Evolutionary conservation across 805 yeast species (phyloP), one percentile per base, ranked within the genome.

Genomic region (Torulaspora quercuum): DNA sequence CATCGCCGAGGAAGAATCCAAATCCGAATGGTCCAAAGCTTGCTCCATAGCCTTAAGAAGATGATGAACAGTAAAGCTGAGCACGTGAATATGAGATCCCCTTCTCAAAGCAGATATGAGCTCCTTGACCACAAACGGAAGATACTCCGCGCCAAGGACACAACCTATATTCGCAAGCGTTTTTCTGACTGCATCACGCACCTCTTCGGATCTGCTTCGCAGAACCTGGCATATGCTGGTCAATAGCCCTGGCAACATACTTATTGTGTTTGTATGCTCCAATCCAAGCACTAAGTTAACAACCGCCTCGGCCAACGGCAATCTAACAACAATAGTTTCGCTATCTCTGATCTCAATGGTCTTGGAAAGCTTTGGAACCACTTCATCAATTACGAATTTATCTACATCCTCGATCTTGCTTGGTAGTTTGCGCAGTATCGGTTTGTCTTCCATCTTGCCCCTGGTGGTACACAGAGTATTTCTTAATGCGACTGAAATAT

Each of bases 71-170:
- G 97, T 85, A 63, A 68, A 92, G 53, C 96, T 87, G 50, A 92
- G 73, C 41, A 92, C 87, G 62, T 92, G 98, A 35, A 88, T 75
- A 57, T 92, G 97, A 9, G 95, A 85, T 16, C 98, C 98, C 54
- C 94, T 71, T 4, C 81, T 72, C 36, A 90, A 68, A 0, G 97
- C 94, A 12, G 81, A 63, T 46, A 75, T 78, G 52, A 92, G 69
- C 55, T 92, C 97, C 40, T 75, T 74, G 15, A 92, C 63, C 32
- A 92, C 75, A 54, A 88, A 87, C 37, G 72, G 70, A 42, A 90
- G 64, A 55, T 88, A 88, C 14, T 63, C 59, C 0, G 95, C 70
- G 1, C 97, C 97, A 21, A 90, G 68, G 19, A 75, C 65, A 1
- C 62, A 51, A 2, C 83, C 69, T 31, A 88, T 77, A 45, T 73